Conservation (phyloP, 495 filamentous ascomycete genomes). For the Daldinia caldariorum region DNA sequence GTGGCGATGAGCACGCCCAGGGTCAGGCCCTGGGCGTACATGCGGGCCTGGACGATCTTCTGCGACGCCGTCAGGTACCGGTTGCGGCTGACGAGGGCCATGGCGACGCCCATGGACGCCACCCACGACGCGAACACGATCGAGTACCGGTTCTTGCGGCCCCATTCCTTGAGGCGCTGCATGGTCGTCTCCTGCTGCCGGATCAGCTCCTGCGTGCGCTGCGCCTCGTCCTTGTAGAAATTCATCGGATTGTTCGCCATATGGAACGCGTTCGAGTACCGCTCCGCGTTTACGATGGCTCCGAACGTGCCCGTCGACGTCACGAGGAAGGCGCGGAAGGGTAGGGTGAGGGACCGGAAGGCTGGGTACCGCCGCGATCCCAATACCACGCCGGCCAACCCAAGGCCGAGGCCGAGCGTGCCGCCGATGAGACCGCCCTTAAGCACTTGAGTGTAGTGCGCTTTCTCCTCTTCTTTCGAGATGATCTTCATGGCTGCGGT, state of each 20-base stretch:
- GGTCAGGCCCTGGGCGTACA: slow-evolving; percentile 97
- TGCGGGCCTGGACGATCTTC: slow-evolving; percentile 96
- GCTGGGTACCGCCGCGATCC: slow-evolving; percentile 72
- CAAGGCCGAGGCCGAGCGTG: slow-evolving; percentile 68
- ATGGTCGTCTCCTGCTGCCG: slow-evolving; percentile 59
- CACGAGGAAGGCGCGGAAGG: slow-evolving; percentile 90
- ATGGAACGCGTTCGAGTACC: slow-evolving; percentile 79
- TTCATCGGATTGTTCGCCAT: slow-evolving; percentile 69
- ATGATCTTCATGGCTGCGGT: slow-evolving; percentile 84
- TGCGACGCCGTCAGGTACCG: slow-evolving; percentile 78
- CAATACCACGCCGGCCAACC: slow-evolving; percentile 68
- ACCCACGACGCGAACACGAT: slow-evolving; percentile 90
- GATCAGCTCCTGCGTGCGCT: slow-evolving; percentile 51
- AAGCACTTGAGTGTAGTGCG: slow-evolving; percentile 71
- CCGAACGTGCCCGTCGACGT: slow-evolving; percentile 83
- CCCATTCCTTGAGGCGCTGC: slow-evolving; percentile 64
- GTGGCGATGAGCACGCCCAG: slow-evolving; percentile 86
- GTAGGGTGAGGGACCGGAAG: slow-evolving; percentile 82
- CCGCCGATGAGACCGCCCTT: slow-evolving; percentile 81
- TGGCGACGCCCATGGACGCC: slow-evolving; percentile 78
- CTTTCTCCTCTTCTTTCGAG: slow-evolving; percentile 88
- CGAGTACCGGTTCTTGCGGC: slow-evolving; percentile 83
- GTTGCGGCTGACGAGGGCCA: slow-evolving; percentile 81
- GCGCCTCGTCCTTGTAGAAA: slow-evolving; percentile 71
- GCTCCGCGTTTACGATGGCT: slow-evolving; percentile 87